Base-by-base conservation (phyloP, 176 grass and related monocot species). In the Calamus simplicifolius region DNA sequence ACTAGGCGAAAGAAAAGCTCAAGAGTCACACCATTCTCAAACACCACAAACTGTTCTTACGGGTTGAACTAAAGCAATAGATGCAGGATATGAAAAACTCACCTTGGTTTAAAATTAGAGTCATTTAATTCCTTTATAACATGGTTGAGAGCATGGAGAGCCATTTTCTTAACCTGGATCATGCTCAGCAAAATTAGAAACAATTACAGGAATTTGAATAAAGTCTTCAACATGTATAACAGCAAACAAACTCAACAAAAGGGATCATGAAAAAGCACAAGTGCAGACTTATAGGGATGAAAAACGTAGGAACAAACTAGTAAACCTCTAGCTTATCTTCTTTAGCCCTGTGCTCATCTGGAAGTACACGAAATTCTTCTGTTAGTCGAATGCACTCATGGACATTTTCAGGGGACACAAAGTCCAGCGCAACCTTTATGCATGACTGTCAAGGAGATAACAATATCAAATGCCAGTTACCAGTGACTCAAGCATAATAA, bases 381-480 rank as follows among this genome's bases (percentile, higher is more conserved):
- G 89, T 82, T 61, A 95, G 51, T 25, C 71, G 74, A 27, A 88
- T 43, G 63, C 89, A 95, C 54, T 88, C 75, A 23, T 56, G 62
- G 50, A 88, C 52, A 50, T 82, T 95, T 62, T 95, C 89, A 27
- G 89, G 89, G 23, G 89, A 95, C 89, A 54, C 89, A 54, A 95
- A 95, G 52, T 95, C 89, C 5, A 95, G 54, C 0, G 85, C 89
- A 12, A 95, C 85, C 73, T 95, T 95, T 25, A 77, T 85, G 81
- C 89, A 95, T n/a, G 89, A 95, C 89, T 95, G 71, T 69, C 71
- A 7, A 80, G 4, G 19, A 62, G 52, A n/a, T 43, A 38, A 63
- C 61, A 81, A 5, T 6, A 8, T 2, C 8, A 8, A 43, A 43
- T 43, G 35, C 35, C 35, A 43, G 35, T 43, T 43, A 43, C 35